Evolutionary conservation across 2,329 filamentous ascomycete species (phyloP).

Genomic region (Cladosporium sp.): DNA sequence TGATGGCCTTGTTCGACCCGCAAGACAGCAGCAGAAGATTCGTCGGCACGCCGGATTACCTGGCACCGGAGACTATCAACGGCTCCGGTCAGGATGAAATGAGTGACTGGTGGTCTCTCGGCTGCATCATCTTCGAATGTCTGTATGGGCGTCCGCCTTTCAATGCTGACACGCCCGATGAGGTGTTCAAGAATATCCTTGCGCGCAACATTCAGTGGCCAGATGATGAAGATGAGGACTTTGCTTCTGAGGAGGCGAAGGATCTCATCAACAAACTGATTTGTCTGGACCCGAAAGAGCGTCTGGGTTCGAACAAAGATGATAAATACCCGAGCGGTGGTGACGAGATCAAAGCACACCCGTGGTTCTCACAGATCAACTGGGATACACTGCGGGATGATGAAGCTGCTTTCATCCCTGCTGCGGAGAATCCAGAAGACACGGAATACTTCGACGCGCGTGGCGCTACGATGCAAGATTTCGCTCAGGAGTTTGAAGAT

Average conservation of each 20-base stretch:
- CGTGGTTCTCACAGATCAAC: slow-evolving; percentile 82
- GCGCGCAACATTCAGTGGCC: slow-evolving; percentile 90
- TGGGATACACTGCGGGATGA: slow-evolving; percentile 93
- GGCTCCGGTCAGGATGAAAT: slow-evolving; percentile 95
- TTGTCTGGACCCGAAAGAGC: slow-evolving; percentile 74
- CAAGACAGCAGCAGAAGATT: slow-evolving; percentile 91
- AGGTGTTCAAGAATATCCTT: slow-evolving; percentile 96
- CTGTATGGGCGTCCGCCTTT: slow-evolving; percentile 92
- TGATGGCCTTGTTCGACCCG: slow-evolving; percentile 90
- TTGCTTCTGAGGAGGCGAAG: slow-evolving; percentile 78
- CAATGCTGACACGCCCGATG: slow-evolving; percentile 81
- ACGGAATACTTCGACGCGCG: slow-evolving; percentile 96
- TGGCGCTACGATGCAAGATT: slow-evolving; percentile 86
- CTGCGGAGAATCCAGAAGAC: slow-evolving; percentile 89
- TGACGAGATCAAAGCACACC: slow-evolving; percentile 82
- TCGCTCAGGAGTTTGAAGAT: slow-evolving; percentile 92
- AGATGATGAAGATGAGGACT: slow-evolving; percentile 66
- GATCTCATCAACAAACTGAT: slow-evolving; percentile 92
- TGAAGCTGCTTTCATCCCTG: slow-evolving; percentile 91
- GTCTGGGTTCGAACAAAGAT: slow-evolving; percentile 79
- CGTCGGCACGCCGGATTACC: slow-evolving; percentile 93
- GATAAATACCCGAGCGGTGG: slow-evolving; percentile 81
- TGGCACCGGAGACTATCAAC: slow-evolving; percentile 94
- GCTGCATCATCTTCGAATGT: slow-evolving; percentile 96
- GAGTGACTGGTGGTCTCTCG: slow-evolving; percentile 99